These are phyloP conservation scores for Fusarium sp. DNA, from an alignment of 2,329 filamentous ascomycete species.

Conservation along the genomic window DNA sequence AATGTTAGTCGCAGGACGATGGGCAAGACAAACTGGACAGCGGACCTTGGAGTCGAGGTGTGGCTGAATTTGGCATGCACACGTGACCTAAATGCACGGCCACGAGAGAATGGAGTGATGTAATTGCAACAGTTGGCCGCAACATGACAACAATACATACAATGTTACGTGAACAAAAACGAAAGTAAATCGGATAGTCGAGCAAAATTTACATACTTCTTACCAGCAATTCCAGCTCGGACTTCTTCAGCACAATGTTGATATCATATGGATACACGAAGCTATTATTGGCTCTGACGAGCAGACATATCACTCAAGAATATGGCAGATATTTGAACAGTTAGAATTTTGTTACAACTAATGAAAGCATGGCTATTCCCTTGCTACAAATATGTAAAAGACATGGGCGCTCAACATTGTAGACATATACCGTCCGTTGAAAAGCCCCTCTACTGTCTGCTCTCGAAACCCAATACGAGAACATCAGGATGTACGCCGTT, in stretches of 20 bases:
- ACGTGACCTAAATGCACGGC: slow-evolving; percentile 40
- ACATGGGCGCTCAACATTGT: slow-evolving; percentile 34
- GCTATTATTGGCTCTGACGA: neutral
- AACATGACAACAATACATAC: no score
- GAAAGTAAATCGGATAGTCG: neutral
- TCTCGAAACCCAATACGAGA: slow-evolving; percentile 41
- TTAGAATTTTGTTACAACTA: slow-evolving; percentile 45
- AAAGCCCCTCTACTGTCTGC: slow-evolving; percentile 41
- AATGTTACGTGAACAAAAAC: no score
- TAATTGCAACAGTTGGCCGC: neutral
- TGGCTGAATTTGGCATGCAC: slow-evolving; percentile 24
- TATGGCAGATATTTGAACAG: slow-evolving; percentile 27
- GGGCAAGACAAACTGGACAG: slow-evolving; percentile 38
- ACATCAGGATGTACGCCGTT: slow-evolving; percentile 46
- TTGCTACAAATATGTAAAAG: slow-evolving; percentile 41
- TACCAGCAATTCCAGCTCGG: no score
- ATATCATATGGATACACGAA: no score
- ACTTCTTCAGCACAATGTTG: no score
- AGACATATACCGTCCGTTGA: slow-evolving; percentile 30
- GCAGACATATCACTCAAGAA: neutral
- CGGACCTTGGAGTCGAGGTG: slow-evolving; percentile 14
- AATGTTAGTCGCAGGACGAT: slow-evolving; percentile 23
- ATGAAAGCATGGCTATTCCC: slow-evolving; percentile 44
- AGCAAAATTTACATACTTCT: neutral
- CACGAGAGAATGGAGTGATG: neutral